phyloP scores from a whole-genome alignment of 345 rosid species.

The Lagerstroemia speciosa region DNA sequence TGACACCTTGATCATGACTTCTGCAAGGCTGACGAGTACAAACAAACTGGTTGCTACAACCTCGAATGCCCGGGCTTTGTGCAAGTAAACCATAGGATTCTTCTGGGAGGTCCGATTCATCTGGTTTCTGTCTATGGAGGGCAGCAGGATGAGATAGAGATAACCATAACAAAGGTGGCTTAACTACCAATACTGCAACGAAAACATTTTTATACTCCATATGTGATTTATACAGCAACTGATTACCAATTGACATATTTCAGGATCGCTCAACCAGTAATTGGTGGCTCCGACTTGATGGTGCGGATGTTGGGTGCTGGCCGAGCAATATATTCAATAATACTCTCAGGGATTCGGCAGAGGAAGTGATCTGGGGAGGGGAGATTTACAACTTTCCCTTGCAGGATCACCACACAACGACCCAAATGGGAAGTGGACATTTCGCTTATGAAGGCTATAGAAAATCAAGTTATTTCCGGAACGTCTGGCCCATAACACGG shows the following conservation, averaged over 20 bases:
- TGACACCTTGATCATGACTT: background rate
- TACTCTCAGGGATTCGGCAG: background rate
- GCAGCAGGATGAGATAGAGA: slow-evolving; percentile 1
- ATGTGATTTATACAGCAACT: no score
- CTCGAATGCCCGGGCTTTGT: slow-evolving; percentile 28
- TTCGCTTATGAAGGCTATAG: background rate
- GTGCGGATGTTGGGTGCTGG: background rate
- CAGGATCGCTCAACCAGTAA: background rate
- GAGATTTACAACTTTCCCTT: background rate
- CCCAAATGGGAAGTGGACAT: background rate
- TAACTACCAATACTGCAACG: background rate
- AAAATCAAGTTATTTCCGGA: background rate
- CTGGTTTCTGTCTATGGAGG: slow-evolving; percentile 15
- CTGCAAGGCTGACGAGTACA: slow-evolving; percentile 19
- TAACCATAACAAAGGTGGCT: slow-evolving; percentile 11
- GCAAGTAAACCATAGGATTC: background rate
- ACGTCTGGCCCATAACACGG: background rate
- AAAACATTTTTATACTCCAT: no score
- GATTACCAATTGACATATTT: background rate
- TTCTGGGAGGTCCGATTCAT: slow-evolving; percentile 5
- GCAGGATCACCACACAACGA: background rate
- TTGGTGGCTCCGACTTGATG: background rate
- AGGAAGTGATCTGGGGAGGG: background rate
- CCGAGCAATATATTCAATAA: background rate
- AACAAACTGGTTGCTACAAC: slow-evolving; percentile 21